Evolutionary conservation across 208 protist genomes (phyloP), one percentile per base, ranked within the genome.

Genomic region (Acanthamoeba sp.): DNA sequence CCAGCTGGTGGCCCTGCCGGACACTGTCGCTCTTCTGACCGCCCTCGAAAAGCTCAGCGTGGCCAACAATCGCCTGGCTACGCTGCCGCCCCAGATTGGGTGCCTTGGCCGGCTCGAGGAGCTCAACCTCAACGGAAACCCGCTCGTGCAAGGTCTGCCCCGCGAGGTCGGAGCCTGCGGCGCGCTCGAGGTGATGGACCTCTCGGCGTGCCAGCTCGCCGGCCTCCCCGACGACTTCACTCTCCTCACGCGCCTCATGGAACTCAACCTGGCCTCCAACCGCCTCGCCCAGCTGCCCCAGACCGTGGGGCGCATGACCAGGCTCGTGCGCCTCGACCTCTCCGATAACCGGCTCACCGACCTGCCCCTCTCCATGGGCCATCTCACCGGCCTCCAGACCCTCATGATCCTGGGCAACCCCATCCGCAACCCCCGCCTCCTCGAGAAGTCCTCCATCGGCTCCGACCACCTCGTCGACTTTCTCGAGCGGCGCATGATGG

Each of bases 211-310:
- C 85, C 52, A 52, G 24, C 50, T 95, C 24, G 48, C 36, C 18
- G 95, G 16, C 32, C 80, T 95, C 6, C 95, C 95, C 4, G 29
- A 87, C 36, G 95, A 95, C 24, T 52, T 95, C 38, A 78, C 42
- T 2, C 38, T 52, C 24, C 80, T 95, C 40, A 42, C 73, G n/a
- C 29, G 29, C 0, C 62, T 95, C 9, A 32, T 93, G 66, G 92
- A 94, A n/a, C 48, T 95, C 12, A 91, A 93, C 40, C 36, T 94
- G 38, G 32, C 48, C 32, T 62, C 93, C 93, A 95, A 95, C 50
- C 34, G 57, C 12, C 84, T 95, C 2, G 27, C 22, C 20, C 55
- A 82, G 40, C 45, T 95, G 55, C 95, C 95, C 2, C 40, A 80
- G 29, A 82, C 52, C 52, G 59, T 95, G 38, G 95, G 92, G 1